phyloP scores from a whole-genome alignment of 2,329 filamentous ascomycete genomes.

The Fusarium coicis region DNA sequence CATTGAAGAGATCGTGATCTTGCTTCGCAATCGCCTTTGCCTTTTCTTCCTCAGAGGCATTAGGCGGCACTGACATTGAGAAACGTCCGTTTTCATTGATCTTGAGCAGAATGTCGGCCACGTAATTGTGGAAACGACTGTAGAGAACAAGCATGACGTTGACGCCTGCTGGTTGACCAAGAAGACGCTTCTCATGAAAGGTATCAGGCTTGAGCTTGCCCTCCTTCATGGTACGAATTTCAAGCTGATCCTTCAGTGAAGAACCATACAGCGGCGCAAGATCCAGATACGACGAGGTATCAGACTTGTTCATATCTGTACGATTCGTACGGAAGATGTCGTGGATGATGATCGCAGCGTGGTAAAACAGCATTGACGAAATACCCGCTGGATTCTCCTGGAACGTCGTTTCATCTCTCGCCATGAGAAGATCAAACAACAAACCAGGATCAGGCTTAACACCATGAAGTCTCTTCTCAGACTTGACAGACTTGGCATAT shows the following conservation, averaged over 20 bases:
- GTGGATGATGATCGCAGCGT: conserved; percentile 70
- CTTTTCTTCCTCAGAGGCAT: conserved; percentile 40
- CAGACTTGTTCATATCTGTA: conserved; percentile 69
- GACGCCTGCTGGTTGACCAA: conserved; percentile 76
- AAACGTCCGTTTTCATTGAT: conserved; percentile 77
- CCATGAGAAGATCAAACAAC: conserved; percentile 75
- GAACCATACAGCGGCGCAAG: conserved; percentile 78
- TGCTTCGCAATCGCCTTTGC: conserved; percentile 53
- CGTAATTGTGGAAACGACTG: conserved; percentile 76
- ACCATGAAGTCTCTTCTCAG: conserved; percentile 65
- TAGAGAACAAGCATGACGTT: conserved; percentile 75
- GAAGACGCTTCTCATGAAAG: conserved; percentile 72
- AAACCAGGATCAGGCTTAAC: conserved; percentile 72
- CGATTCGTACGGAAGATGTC: conserved; percentile 59
- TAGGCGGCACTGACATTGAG: conserved; percentile 17
- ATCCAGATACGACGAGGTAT: conserved; percentile 80
- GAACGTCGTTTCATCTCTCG: conserved; percentile 61
- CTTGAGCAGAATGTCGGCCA: conserved; percentile 67
- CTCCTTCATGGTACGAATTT: conserved; percentile 70
- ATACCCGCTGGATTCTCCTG: conserved; percentile 76
- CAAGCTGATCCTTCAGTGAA: conserved; percentile 69
- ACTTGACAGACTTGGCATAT: conserved; percentile 75
- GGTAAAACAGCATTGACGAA: conserved; percentile 79
- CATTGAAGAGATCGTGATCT: conserved; percentile 67
- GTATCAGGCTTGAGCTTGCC: conserved; percentile 78